Base-by-base conservation (phyloP, 2,329 filamentous ascomycete species). In the Botryotinia convoluta region DNA sequence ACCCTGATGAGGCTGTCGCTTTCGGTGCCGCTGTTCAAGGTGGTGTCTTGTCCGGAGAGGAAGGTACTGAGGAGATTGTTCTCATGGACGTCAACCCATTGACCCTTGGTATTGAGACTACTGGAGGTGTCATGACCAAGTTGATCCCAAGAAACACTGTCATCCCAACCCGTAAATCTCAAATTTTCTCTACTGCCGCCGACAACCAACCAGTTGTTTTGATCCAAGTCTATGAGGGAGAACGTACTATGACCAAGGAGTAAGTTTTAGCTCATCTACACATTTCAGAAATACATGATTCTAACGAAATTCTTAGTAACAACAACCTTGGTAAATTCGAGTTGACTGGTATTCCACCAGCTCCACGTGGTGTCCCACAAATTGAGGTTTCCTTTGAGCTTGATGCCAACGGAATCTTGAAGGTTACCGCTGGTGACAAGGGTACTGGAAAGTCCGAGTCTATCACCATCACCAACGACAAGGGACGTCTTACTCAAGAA, bases 381-480 rank as follows among this genome's bases (percentile, higher is more conserved):
- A 98, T 99, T 76, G 96, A 99, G 86, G 96, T 99, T 80, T 93
- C 93, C 45, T 99, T 99, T 84, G 94, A 98, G 85, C 91, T 99
- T 74, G 95, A 99, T 81, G 95, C 94, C 87, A 98, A 99, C 86
- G 95, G 96, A 87, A 98, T 99, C 80, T 90, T 99, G 78, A 95
- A 97, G 88, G 96, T 99, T 76, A 93, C 93, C 77, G 96, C 96
- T 78, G 91, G 93, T 81, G 96, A 99, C 86, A 98, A 98, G 92
- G 96, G 95, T 83, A 98, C 95, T 81, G 96, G 96, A 84, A 98
- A 98, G 90, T 90, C 89, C 76, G 94, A 99, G 88, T 94, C 92
- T 77, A 98, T 99, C 84, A 98, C 96, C 80, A 99, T 99, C 83
- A 98, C 93, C 86, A 98, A 99, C 87, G 96, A 99, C 87, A 98